phyloP scores from a whole-genome alignment of 257 asterid species.

The Ajuga chamaepitys region DNA sequence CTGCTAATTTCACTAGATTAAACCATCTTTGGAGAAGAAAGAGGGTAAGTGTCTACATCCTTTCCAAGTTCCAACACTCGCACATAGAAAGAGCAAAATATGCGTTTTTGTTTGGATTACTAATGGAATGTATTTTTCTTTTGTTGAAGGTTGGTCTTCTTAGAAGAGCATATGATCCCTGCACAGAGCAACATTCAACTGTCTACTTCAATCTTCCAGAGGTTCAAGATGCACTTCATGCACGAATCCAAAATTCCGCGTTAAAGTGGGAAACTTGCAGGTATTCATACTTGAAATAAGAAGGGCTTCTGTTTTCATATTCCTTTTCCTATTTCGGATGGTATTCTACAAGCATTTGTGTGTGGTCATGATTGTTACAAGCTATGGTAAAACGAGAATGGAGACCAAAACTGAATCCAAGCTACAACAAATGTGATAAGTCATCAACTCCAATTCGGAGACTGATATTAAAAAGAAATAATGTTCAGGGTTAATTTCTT shows the following conservation, averaged over 20 bases:
- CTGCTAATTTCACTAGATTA: slow-evolving; percentile 37
- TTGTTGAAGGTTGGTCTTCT: slow-evolving; percentile 47
- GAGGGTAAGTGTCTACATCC: slow-evolving; percentile 33
- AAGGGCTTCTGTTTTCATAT: neutral
- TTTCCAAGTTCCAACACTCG: too few species aligned
- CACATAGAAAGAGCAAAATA: neutral
- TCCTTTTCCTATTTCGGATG: neutral
- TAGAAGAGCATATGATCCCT: slow-evolving; percentile 78
- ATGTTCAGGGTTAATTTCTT: neutral
- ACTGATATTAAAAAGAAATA: neutral
- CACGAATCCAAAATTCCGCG: slow-evolving; percentile 34
- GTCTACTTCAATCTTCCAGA: slow-evolving; percentile 89
- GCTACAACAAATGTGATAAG: neutral
- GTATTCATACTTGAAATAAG: slow-evolving; percentile 24
- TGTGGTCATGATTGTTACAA: neutral
- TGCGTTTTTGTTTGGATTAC: slow-evolving; percentile 11
- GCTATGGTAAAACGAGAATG: neutral
- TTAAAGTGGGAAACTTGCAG: slow-evolving; percentile 80
- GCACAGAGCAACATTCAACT: slow-evolving; percentile 78
- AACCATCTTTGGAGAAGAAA: slow-evolving; percentile 39
- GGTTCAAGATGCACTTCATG: slow-evolving; percentile 90
- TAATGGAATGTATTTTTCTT: slow-evolving; percentile 22
- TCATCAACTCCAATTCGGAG: neutral
- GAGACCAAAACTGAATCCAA: neutral
- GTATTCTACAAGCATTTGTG: neutral